These are phyloP conservation scores for Glycine soja DNA, from an alignment of 306 rosid species.

Conservation along the genomic window DNA sequence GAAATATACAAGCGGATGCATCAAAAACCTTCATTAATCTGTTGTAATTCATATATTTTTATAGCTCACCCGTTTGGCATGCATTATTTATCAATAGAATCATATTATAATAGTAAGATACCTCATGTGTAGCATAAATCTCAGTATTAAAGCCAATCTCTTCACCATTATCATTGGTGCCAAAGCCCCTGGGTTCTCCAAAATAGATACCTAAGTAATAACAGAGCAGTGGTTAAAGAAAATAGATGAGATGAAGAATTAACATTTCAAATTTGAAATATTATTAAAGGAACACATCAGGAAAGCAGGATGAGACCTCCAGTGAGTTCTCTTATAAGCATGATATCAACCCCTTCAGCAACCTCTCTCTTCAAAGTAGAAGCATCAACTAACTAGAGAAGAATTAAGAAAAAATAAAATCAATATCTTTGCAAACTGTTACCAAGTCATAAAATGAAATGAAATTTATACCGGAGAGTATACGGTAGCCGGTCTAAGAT, in stretches of 20 bases:
- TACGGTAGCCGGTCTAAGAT: conserved; percentile 84
- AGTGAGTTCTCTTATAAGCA: conserved; percentile 94
- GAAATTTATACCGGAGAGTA: conserved; percentile 66
- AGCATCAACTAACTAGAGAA: conserved; percentile 78
- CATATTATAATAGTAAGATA: conserved; percentile 43
- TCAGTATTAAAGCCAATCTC: conserved; percentile 91
- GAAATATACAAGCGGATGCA: too few species aligned
- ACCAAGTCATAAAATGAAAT: background rate
- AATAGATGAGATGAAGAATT: too few species aligned
- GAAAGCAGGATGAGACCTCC: conserved; percentile 64
- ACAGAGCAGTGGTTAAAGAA: background rate
- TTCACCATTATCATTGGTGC: conserved; percentile 72
- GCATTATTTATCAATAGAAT: background rate
- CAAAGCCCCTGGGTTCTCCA: conserved; percentile 89
- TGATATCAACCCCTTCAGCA: conserved; percentile 89
- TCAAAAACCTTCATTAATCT: too few species aligned
- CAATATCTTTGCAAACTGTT: background rate
- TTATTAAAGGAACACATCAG: too few species aligned
- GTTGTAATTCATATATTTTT: too few species aligned
- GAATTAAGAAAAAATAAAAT: background rate
- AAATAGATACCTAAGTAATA: conserved; percentile 78
- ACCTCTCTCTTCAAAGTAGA: conserved; percentile 91
- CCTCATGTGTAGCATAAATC: conserved; percentile 79
- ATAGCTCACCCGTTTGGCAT: too few species aligned
- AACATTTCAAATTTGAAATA: too few species aligned